These are phyloP conservation scores for Leonotis leonurus DNA, from an alignment of 257 asterid species.

Conservation along the genomic window DNA sequence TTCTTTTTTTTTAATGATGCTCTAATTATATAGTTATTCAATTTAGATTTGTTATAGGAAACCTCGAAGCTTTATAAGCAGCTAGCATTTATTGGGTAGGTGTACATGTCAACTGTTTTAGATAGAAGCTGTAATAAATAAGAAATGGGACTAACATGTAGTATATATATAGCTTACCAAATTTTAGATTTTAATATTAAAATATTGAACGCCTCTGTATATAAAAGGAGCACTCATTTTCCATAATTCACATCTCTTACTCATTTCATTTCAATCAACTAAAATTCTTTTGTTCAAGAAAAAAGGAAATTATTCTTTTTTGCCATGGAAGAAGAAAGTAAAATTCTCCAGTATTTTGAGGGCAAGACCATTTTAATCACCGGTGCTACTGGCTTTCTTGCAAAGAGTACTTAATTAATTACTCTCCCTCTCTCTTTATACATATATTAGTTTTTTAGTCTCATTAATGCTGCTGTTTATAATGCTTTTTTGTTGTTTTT, in stretches of 20 bases:
- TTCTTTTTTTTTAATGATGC: no score
- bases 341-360: conserved; percentile 25
- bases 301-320: no score
- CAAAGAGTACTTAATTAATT: conserved; percentile 29
- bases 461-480: background rate
- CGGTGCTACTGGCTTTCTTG: conserved; percentile 56
- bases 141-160: background rate
- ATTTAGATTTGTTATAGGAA: no score
- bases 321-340: conserved; percentile 34
- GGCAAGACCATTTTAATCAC: conserved; percentile 52
- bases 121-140: background rate
- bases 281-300: background rate
- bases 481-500: background rate
- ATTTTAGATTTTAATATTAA: background rate
- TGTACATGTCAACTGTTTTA: background rate
- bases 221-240: background rate
- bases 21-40: no score
- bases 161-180: conserved; percentile 5
- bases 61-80: no score
- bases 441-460: background rate
- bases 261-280: background rate
- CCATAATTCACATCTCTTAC: background rate
- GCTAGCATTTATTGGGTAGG: conserved; percentile 9
- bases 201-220: background rate
- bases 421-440: conserved; percentile 1